Conservation (phyloP, 2,329 filamentous ascomycete species). For the Fusarium virguliforme region DNA sequence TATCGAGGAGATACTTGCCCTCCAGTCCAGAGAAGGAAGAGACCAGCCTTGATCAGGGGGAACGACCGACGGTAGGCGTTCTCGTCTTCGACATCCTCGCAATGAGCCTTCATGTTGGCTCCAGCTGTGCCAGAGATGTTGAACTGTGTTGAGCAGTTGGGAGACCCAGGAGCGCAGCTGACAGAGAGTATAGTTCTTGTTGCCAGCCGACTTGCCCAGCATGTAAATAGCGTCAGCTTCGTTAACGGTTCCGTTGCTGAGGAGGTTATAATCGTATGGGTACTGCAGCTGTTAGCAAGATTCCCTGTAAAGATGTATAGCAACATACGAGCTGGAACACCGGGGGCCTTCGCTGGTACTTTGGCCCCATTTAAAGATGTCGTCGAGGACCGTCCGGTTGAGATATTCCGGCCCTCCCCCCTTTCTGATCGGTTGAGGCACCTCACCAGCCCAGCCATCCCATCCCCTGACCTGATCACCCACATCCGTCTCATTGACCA, state of each 20-base stretch:
- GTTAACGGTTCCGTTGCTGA: conserved; percentile 69
- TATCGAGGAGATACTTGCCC: conserved; percentile 44
- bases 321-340: conserved; percentile 65
- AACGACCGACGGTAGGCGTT: conserved; percentile 70
- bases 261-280: conserved; percentile 77
- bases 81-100: conserved; percentile 69
- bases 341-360: conserved; percentile 67
- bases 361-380: conserved; percentile 77
- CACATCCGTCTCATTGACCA: conserved; percentile 54
- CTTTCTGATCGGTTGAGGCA: conserved; percentile 54
- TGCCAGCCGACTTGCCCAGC: conserved; percentile 66
- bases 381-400: conserved; percentile 75
- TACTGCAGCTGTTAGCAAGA: conserved; percentile 55
- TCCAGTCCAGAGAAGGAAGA: conserved; percentile 66
- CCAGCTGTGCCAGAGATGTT: conserved; percentile 71
- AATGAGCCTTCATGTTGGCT: conserved; percentile 73
- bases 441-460: conserved; percentile 58
- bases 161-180: conserved; percentile 73
- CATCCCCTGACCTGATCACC: conserved; percentile 55
- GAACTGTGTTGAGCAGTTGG: conserved; percentile 77
- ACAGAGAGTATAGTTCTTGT: conserved; percentile 76
- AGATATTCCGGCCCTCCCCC: conserved; percentile 57
- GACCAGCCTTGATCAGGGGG: conserved; percentile 53
- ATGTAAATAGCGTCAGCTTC: conserved; percentile 74
- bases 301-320: conserved; percentile 15